These are phyloP conservation scores for Simplicillium sp. DNA, from an alignment of 2,329 filamentous ascomycete species.

Conservation along the genomic window DNA sequence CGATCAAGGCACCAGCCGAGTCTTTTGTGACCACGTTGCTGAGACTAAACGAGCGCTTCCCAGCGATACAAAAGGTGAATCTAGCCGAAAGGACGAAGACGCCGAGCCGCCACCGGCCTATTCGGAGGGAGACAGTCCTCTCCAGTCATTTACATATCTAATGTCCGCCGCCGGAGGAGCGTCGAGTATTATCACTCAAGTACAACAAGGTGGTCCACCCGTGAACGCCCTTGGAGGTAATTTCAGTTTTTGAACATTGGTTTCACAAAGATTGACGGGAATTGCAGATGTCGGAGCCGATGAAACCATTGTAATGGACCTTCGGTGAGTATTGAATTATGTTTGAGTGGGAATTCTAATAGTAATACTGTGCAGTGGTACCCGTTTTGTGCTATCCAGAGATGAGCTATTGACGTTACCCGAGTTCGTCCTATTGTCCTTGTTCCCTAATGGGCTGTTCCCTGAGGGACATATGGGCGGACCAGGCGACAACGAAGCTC, in stretches of 20 bases:
- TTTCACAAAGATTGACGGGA: neutral
- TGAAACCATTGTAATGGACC: constrained; percentile 89
- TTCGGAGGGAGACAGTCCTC: constrained; percentile 85
- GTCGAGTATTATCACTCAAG: constrained; percentile 98
- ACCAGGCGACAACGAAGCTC: constrained; percentile 85
- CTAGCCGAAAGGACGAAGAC: constrained; percentile 69
- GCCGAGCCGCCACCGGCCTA: constrained; percentile 93
- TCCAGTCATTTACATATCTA: constrained; percentile 87
- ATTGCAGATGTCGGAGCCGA: constrained; percentile 67
- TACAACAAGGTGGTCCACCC: constrained; percentile 85
- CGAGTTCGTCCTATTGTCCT: constrained; percentile 93
- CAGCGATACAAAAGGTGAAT: constrained; percentile 68
- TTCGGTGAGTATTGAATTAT: constrained; percentile 55
- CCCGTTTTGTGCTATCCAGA: constrained; percentile 84
- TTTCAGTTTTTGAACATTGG: constrained; percentile 11
- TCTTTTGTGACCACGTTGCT: constrained; percentile 43
- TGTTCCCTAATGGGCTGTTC: constrained; percentile 96
- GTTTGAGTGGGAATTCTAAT: neutral
- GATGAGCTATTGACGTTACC: constrained; percentile 93
- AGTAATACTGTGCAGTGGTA: constrained; percentile 54
- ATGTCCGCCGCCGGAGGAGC: constrained; percentile 97
- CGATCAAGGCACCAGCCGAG: constrained; percentile 23
- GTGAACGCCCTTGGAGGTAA: constrained; percentile 82
- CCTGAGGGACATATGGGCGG: constrained; percentile 93
- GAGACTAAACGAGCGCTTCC: constrained; percentile 82